phyloP scores from a whole-genome alignment of 306 rosid genomes.

The Sesbania bispinosa region DNA sequence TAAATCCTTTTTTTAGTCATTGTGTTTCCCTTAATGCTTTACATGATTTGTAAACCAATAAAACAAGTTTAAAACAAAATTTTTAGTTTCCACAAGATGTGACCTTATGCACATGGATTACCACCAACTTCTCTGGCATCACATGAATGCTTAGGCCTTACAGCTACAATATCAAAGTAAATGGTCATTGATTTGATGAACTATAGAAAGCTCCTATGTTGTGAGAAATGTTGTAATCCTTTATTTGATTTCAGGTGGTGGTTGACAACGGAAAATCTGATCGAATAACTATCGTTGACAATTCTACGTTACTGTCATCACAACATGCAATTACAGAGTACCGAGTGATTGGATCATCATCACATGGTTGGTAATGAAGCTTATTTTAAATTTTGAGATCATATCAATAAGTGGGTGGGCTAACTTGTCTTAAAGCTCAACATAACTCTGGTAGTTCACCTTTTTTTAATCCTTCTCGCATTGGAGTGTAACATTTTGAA shows the following conservation, averaged over 20 bases:
- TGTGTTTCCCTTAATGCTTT: constrained; percentile 13
- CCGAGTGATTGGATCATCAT: constrained; percentile 63
- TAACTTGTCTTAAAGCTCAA: not conserved
- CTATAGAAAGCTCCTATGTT: not conserved
- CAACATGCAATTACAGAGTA: constrained; percentile 84
- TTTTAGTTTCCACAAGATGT: not conserved
- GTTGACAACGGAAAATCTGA: constrained; percentile 81
- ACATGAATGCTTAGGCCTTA: constrained; percentile 21
- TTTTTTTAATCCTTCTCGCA: not conserved
- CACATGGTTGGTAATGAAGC: constrained; percentile 54
- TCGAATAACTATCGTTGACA: constrained; percentile 51
- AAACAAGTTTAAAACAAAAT: constrained; percentile 5
- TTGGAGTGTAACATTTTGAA: constrained; percentile 12
- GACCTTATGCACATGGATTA: not conserved
- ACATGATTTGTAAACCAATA: constrained; percentile 2
- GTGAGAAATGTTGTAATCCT: not conserved
- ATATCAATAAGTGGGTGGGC: not conserved
- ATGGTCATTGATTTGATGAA: constrained; percentile 7
- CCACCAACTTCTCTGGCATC: not conserved
- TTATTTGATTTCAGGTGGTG: constrained; percentile 61
- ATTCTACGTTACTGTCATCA: constrained; percentile 39
- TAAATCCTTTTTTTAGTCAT: not conserved
- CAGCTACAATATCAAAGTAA: constrained; percentile 4
- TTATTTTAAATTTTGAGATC: constrained; percentile 17
- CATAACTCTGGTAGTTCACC: not conserved